Conservation (phyloP, 805 yeast species). For the Yarrowia yakushimensis region DNA sequence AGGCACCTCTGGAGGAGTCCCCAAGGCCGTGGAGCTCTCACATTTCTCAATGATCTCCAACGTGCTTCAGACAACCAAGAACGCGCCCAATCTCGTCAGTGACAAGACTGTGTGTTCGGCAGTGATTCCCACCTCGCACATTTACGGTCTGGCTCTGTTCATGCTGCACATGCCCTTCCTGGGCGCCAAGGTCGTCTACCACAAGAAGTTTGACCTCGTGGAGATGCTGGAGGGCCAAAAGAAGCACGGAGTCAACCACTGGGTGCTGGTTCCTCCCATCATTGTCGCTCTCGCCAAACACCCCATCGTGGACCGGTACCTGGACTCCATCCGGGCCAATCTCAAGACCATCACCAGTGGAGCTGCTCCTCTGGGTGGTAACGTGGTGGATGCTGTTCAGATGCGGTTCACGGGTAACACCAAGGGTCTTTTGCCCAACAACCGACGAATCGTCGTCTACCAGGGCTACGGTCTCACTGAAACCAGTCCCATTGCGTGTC, state of each 20-base stretch:
- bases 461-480: constrained; percentile 27
- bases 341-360: constrained; percentile 44
- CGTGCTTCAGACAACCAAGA: constrained; percentile 32
- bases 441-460: constrained; percentile 26
- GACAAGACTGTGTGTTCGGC: constrained; percentile 40
- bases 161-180: constrained; percentile 27
- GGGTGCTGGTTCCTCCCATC: constrained; percentile 45
- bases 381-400: constrained; percentile 16
- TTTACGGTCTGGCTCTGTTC: constrained; percentile 37
- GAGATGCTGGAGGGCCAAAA: constrained; percentile 25
- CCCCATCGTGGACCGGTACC: constrained; percentile 44
- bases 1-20: constrained; percentile 48
- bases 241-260: constrained; percentile 39
- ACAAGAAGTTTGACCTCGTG: constrained; percentile 19
- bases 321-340: constrained; percentile 43
- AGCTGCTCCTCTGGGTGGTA: constrained; percentile 46
- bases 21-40: constrained; percentile 71
- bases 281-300: constrained; percentile 46
- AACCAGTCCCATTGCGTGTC: constrained; percentile 27
- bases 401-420: constrained; percentile 25
- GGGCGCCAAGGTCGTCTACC: constrained; percentile 15
- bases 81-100: constrained; percentile 42
- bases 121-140: constrained; percentile 38
- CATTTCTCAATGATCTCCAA: constrained; percentile 52
- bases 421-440: neutral